These are phyloP conservation scores for Corylus heterophylla DNA, from an alignment of 306 rosid genomes.

Conservation along the genomic window DNA sequence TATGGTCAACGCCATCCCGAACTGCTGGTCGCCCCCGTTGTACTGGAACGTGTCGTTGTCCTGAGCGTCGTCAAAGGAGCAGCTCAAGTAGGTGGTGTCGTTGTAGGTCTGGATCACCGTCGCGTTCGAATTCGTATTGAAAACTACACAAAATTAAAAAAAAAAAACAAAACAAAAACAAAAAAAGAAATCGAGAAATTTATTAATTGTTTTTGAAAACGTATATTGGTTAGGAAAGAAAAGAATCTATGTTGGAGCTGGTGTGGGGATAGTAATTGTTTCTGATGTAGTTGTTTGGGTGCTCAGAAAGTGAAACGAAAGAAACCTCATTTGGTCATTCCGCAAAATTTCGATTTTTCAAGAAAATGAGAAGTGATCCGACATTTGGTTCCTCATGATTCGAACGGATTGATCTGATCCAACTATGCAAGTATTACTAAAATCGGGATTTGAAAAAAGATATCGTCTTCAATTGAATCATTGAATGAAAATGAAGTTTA, in stretches of 20 bases:
- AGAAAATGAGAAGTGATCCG: neutral
- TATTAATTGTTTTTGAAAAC: neutral
- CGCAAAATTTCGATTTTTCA: neutral
- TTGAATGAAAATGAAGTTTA: neutral
- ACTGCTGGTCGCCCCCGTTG: constrained; percentile 32
- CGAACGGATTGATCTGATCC: too few species aligned
- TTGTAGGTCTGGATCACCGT: constrained; percentile 83
- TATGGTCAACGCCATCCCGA: constrained; percentile 47
- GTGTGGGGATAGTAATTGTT: neutral
- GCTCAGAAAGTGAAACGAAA: neutral
- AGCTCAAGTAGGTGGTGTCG: constrained; percentile 49
- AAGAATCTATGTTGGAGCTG: neutral
- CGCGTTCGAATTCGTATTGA: constrained; percentile 70
- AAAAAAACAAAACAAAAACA: neutral
- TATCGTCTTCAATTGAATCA: neutral
- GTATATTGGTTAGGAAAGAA: constrained; percentile 6
- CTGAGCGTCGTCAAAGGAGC: constrained; percentile 53
- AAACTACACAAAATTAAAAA: constrained; percentile 41
- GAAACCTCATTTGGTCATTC: neutral
- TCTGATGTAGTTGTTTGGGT: too few species aligned
- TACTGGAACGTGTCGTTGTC: constrained; percentile 52
- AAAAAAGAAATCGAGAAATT: neutral
- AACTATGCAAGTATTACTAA: too few species aligned
- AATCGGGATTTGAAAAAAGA: neutral
- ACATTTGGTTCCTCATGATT: too few species aligned